phyloP scores from a whole-genome alignment of 495 filamentous ascomycete species.

The Penicillium chermesinum region DNA sequence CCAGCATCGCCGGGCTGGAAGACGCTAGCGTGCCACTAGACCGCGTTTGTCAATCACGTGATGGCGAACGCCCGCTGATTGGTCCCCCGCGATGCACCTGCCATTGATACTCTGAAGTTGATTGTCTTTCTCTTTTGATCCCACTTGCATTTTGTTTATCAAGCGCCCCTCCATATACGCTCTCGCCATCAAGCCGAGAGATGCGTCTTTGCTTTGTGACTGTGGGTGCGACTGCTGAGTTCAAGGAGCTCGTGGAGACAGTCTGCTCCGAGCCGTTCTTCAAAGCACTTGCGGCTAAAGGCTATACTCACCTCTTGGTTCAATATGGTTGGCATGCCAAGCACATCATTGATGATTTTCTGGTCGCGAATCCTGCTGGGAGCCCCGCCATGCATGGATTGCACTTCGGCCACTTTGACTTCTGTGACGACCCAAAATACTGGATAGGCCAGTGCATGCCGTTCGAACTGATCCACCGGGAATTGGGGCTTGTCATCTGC shows the following conservation, averaged over 20 bases:
- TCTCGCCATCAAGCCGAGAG: not conserved
- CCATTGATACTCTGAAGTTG: too few species aligned
- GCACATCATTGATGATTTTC: constrained; percentile 39
- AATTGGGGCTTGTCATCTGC: constrained; percentile 62
- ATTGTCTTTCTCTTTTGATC: too few species aligned
- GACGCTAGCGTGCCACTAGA: constrained; percentile 11
- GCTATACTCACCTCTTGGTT: constrained; percentile 63
- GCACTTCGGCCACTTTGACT: constrained; percentile 57
- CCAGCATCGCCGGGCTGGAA: constrained; percentile 15
- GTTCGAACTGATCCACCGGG: constrained; percentile 27
- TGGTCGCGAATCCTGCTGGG: constrained; percentile 10
- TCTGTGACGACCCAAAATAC: constrained; percentile 52
- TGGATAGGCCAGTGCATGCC: constrained; percentile 52
- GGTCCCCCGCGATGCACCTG: too few species aligned
- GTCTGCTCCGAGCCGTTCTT: constrained; percentile 60
- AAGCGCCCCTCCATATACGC: too few species aligned
- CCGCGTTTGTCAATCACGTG: constrained; percentile 6
- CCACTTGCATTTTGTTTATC: too few species aligned
- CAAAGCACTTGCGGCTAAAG: constrained; percentile 41
- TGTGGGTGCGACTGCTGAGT: constrained; percentile 84
- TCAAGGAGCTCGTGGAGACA: constrained; percentile 62
- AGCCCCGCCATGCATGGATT: constrained; percentile 35
- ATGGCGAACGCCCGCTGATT: too few species aligned
- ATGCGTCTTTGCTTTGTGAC: constrained; percentile 64
- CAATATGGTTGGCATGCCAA: constrained; percentile 68